Evolutionary conservation across 495 filamentous ascomycete species (phyloP), one percentile per base, ranked within the genome.

Genomic region (Parachaetomium inaequale): DNA sequence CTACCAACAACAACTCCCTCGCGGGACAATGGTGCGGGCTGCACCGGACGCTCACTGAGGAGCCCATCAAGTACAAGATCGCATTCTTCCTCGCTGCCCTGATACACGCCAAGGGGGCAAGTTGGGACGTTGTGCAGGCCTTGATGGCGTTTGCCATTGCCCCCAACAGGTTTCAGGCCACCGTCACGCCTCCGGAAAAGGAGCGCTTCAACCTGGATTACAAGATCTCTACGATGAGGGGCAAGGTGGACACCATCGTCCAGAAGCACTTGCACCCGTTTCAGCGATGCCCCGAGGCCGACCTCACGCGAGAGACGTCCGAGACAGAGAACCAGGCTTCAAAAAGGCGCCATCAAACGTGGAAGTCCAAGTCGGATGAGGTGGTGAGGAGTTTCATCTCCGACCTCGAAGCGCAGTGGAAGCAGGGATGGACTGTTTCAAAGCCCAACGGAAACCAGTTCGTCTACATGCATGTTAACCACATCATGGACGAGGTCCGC

Each of bases 81-180:
- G 62, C 59, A 6, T 66, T 68, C 32, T 66, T 66, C 42, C 55
- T 70, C 4, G 50, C 68, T 17, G 28, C 40, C 1, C 46, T 70
- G 4, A n/a, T 67, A 14, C 59, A 60, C 25, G 63, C 68, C 15
- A 8, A 63, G 7, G 15, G 40, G 6, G 32, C 45, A 1, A 38
- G 45, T 26, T 42, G 29, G 25, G 61, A 65, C 17, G 8, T 66
- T 1, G 47, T 68, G 1, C 68, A 68, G 45, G 42, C 59, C 4
- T 10, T 70, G 23, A 58, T 70, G 65, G 63, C 63, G 8, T 29
- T 67, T 5, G 58, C 55, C 1, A 65, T 23, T 47, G n/a, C 46
- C 14, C 14, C 12, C 4, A 17, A 1, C 5, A 57, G 36, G 12
- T 58, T 47, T 17, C 14, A 7, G 7, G 0, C 26, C 10, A 7